phyloP scores from a whole-genome alignment of 306 rosid genomes.

The Vicia villosa region DNA sequence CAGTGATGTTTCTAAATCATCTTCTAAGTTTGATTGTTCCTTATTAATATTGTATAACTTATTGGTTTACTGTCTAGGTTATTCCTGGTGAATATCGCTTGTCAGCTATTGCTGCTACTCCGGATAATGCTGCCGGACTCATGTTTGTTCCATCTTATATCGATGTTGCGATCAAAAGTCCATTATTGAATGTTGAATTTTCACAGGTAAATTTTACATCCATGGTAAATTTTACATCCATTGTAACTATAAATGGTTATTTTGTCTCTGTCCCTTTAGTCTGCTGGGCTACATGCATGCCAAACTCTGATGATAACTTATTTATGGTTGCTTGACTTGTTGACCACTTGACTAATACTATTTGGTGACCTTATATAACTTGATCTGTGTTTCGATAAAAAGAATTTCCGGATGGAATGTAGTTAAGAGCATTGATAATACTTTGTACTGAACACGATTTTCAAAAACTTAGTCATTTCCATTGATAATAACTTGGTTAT shows the following conservation, averaged over 20 bases:
- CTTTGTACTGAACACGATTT: not conserved
- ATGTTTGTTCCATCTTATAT: constrained; percentile 79
- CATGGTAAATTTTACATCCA: constrained; percentile 20
- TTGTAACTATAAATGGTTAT: constrained; percentile 19
- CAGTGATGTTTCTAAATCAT: constrained; percentile 15
- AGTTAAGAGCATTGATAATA: constrained; percentile 21
- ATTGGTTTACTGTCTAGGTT: constrained; percentile 57
- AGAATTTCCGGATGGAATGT: not conserved
- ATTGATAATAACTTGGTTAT: not conserved
- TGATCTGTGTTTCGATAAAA: not conserved
- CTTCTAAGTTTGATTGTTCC: constrained; percentile 27
- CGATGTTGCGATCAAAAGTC: constrained; percentile 76
- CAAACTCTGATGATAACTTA: constrained; percentile 24
- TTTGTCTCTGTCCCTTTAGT: not conserved
- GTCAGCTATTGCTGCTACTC: constrained; percentile 77
- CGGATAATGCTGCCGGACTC: constrained; percentile 83
- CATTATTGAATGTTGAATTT: constrained; percentile 74
- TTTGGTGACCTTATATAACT: constrained; percentile 15
- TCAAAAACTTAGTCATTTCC: not conserved
- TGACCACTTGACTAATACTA: constrained; percentile 6
- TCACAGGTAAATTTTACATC: constrained; percentile 68
- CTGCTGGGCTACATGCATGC: constrained; percentile 27
- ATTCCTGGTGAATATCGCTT: constrained; percentile 90
- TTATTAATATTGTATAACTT: constrained; percentile 21
- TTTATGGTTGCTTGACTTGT: constrained; percentile 15